A percentile compares a stretch with the other conserved stretches of the same genome.
phyloP scores from a whole-genome alignment of 2,329 filamentous ascomycete species.

The Dactylellina drechsleri region DNA sequence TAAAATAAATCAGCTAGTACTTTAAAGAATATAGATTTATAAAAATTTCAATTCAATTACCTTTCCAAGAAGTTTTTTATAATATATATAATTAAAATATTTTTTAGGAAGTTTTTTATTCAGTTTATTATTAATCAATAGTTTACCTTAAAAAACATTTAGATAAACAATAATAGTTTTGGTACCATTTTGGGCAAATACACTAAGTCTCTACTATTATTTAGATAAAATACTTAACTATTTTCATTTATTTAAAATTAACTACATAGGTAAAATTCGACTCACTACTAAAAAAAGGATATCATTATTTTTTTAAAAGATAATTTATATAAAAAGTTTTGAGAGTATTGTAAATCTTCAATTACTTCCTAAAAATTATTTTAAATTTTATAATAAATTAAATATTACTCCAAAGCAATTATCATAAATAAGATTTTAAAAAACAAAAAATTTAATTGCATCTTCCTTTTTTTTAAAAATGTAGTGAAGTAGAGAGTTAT shows the following conservation, averaged over 20 bases:
- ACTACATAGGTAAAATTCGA: background rate
- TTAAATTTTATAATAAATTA: background rate
- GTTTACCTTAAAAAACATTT: no score
- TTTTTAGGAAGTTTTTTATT: no score
- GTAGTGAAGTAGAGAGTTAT: background rate
- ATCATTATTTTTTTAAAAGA: background rate
- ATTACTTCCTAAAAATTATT: slow-evolving; percentile 3
- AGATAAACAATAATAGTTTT: no score
- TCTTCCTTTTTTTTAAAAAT: slow-evolving; percentile 1
- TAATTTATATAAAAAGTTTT: background rate
- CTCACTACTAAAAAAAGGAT: background rate
- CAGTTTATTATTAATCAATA: no score
- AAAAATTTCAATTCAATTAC: no score
- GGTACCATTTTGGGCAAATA: no score
- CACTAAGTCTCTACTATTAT: no score
- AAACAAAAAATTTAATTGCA: slow-evolving; percentile 12
- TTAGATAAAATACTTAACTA: no score
- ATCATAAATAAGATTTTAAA: slow-evolving; percentile 28
- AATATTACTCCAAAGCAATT: slow-evolving; percentile 18
- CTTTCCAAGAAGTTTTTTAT: no score
- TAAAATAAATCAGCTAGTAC: no score
- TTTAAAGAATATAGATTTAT: no score
- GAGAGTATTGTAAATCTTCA: slow-evolving; percentile 2
- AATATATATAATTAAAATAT: no score
- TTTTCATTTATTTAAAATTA: background rate